A percentile compares a stretch with the other conserved stretches of the same genome.
Evolutionary conservation across 139 green algal species (phyloP).

Genomic region (Tetraselmis chui): DNA sequence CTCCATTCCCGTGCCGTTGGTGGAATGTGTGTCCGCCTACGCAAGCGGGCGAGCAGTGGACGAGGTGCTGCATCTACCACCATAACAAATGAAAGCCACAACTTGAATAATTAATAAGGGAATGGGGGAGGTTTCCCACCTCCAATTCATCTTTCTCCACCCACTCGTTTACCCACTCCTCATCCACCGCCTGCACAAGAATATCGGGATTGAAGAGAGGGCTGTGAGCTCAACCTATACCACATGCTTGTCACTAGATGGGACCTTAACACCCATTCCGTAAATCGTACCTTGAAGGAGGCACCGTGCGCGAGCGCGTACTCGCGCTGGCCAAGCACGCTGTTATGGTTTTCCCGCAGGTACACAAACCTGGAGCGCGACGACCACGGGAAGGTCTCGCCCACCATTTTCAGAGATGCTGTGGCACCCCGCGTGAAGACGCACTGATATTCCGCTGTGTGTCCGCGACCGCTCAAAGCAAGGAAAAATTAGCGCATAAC

Average conservation of each 20-base stretch:
- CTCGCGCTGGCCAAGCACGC: constrained; percentile 65
- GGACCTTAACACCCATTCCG: too few relatives aligned
- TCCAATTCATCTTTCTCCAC: constrained; percentile 5
- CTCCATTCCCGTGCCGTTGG: background rate
- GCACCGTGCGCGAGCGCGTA: constrained; percentile 41
- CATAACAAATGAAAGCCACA: too few relatives aligned
- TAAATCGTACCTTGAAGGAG: constrained; percentile 13
- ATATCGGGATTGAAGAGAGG: background rate
- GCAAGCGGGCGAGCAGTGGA: too few relatives aligned
- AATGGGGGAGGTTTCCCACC: background rate
- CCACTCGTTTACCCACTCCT: constrained; percentile 35
- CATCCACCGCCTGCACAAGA: constrained; percentile 24
- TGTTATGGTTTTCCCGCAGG: constrained; percentile 72
- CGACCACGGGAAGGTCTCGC: constrained; percentile 65
- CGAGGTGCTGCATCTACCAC: too few relatives aligned
- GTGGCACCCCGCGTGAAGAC: constrained; percentile 67
- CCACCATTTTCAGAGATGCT: constrained; percentile 54
- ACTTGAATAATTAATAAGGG: too few relatives aligned
- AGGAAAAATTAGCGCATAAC: too few relatives aligned
- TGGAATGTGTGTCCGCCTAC: background rate
- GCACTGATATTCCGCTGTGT: constrained; percentile 43
- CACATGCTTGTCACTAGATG: too few relatives aligned
- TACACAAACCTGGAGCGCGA: constrained; percentile 31
- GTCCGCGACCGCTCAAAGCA: too few relatives aligned
- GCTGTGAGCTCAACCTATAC: constrained; percentile 1